Evolutionary conservation across 176 grass and related monocot genomes (phyloP), one percentile per base, ranked within the genome.

Genomic region (Musa schizocarpa): DNA sequence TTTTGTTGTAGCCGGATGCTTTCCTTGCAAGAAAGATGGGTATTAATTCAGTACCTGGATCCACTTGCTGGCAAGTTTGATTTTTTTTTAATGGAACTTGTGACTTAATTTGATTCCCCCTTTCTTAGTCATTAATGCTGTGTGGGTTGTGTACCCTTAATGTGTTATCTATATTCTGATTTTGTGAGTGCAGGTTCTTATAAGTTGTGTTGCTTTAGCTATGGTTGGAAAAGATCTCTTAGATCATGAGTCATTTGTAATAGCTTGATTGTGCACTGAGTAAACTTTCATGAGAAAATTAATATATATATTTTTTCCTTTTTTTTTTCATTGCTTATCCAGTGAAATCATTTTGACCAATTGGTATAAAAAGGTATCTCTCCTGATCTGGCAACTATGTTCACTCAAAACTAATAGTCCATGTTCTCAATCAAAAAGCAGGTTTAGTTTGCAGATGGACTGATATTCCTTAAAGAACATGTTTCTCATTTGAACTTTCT

Each of bases 1-100:
- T 64, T 22, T 78, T 62, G 69, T 71, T 48, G 24, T 83, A 93
- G 94, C 78, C 93, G 85, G 94, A 97, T 87, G 94, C 90, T 1
- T 97, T 85, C 81, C 83, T 97, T 83, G 94, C 94, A 50, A 97
- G 94, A 79, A 97, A 89, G 86, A 93, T 97, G 94, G 88, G 84
- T 50, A 91, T 93, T 76, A 84, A 85, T 84, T 91, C 94, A 74
- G 90, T 97, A 22, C 74, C 85, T 97, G 75, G 94, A 97, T 63
- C 94, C 94, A 8, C 78, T 97, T 58, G 94, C 94, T 80, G 94
- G 91, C 73, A 91, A 98, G 94, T 90, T 98, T 72, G 20, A 73
- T 53, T 9, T 73, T 50, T 1, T 2, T 63, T 80, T 16, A 9
- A 53, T 80, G 43, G 21, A 80, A 64, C 17, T 64, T 65, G 21